Evolutionary conservation across 768 basidiomycete genomes (phyloP).

Genomic region (Phlebiopsis gigantea): DNA sequence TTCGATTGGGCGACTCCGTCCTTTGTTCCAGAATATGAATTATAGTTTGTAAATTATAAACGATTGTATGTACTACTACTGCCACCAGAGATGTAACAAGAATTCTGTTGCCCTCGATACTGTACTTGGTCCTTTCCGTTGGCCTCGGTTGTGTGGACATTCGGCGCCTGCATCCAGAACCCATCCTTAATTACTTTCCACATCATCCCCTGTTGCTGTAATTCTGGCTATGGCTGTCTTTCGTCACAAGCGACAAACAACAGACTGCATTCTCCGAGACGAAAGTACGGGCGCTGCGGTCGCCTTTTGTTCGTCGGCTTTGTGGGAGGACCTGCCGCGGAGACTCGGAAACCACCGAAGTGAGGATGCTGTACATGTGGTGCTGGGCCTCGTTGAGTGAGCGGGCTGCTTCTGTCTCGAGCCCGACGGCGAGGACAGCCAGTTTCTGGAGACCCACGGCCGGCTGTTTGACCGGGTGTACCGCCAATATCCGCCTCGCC

Average conservation of each 20-base stretch:
- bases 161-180: background rate
- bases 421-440: conserved; percentile 1
- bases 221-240: background rate
- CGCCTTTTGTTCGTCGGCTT: background rate
- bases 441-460: conserved; percentile 1
- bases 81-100: background rate
- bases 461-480: background rate
- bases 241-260: no score
- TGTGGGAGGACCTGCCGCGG: background rate
- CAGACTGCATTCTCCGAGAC: no score
- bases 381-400: background rate
- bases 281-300: no score
- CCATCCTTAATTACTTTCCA: background rate
- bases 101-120: background rate
- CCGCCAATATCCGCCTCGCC: background rate
- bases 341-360: conserved; percentile 12
- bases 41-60: background rate
- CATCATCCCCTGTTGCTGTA: background rate
- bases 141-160: background rate
- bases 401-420: conserved; percentile 12
- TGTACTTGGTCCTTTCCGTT: no score
- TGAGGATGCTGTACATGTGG: conserved; percentile 4
- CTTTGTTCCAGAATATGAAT: no score
- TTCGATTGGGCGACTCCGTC: no score
- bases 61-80: background rate